A percentile compares a stretch with the other conserved stretches of the same genome.
Conservation (phyloP, 805 yeast species). For the Clavispora asparagi region DNA sequence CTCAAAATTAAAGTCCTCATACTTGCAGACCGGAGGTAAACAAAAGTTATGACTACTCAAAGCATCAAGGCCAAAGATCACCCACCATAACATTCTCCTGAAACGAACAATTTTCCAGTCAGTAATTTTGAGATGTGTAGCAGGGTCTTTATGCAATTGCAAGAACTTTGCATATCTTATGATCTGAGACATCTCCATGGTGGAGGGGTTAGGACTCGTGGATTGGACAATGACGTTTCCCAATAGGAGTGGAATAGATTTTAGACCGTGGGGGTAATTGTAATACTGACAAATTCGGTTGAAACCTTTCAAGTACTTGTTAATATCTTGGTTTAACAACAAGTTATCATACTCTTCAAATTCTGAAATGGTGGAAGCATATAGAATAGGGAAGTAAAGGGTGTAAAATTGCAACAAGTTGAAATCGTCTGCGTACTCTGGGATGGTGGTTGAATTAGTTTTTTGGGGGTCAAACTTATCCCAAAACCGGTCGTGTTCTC, state of each 20-base stretch:
- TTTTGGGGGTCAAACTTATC: conserved; percentile 17
- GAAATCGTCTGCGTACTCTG: conserved; percentile 23
- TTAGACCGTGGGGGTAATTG: conserved; percentile 46
- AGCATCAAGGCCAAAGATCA: conserved; percentile 54
- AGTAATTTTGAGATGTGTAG: conserved; percentile 44
- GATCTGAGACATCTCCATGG: conserved; percentile 51
- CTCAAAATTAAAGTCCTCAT: conserved; percentile 53
- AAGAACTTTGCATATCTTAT: conserved; percentile 53
- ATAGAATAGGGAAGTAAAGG: conserved; percentile 47
- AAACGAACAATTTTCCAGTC: conserved; percentile 46
- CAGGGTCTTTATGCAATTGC: conserved; percentile 57
- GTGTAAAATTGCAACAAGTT: conserved; percentile 43
- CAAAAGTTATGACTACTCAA: conserved; percentile 52
- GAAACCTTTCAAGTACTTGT: conserved; percentile 44
- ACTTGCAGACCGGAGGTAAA: conserved; percentile 48
- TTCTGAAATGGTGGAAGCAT: conserved; percentile 56
- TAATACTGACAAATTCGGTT: conserved; percentile 45
- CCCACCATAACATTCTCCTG: conserved; percentile 64
- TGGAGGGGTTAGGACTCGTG: conserved; percentile 51
- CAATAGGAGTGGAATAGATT: conserved; percentile 36
- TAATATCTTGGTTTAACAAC: conserved; percentile 43
- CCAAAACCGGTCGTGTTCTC: conserved; percentile 49
- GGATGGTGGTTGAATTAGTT: conserved; percentile 5
- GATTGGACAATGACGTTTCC: conserved; percentile 49
- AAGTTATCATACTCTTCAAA: conserved; percentile 52